Conservation (phyloP, 805 yeast species). For the Starmera caribaea region DNA sequence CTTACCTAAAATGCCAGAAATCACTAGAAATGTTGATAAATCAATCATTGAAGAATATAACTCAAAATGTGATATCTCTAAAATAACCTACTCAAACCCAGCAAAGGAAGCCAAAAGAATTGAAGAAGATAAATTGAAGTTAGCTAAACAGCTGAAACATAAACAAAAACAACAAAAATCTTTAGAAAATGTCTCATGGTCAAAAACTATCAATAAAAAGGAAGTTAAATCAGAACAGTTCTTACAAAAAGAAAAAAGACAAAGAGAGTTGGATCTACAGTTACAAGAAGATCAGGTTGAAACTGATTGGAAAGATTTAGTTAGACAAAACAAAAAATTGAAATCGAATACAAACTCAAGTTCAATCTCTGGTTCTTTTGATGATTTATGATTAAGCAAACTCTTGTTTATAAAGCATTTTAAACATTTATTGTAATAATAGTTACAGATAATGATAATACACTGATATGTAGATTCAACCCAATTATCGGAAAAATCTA, state of each 20-base stretch:
- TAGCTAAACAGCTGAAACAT: conserved; percentile 34
- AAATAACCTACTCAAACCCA: conserved; percentile 52
- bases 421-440: no score
- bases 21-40: conserved; percentile 38
- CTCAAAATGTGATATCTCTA: conserved; percentile 55
- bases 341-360: conserved; percentile 27
- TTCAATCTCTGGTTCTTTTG: conserved; percentile 48
- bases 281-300: conserved; percentile 43
- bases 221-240: conserved; percentile 52
- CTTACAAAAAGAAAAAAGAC: conserved; percentile 56
- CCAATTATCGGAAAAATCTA: no score
- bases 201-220: conserved; percentile 35
- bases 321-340: conserved; percentile 53
- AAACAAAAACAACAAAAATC: conserved; percentile 22
- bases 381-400: conserved; percentile 43
- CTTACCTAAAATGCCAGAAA: conserved; percentile 93
- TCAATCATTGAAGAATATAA: conserved; percentile 59
- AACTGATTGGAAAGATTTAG: conserved; percentile 83
- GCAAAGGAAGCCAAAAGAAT: conserved; percentile 55
- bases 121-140: conserved; percentile 25
- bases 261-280: conserved; percentile 51
- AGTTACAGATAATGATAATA: no score
- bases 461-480: no score
- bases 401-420: no score
- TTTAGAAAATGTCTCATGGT: conserved; percentile 15